Base-by-base conservation (phyloP, 768 basidiomycete species). In the Boletus rubescentipes region DNA sequence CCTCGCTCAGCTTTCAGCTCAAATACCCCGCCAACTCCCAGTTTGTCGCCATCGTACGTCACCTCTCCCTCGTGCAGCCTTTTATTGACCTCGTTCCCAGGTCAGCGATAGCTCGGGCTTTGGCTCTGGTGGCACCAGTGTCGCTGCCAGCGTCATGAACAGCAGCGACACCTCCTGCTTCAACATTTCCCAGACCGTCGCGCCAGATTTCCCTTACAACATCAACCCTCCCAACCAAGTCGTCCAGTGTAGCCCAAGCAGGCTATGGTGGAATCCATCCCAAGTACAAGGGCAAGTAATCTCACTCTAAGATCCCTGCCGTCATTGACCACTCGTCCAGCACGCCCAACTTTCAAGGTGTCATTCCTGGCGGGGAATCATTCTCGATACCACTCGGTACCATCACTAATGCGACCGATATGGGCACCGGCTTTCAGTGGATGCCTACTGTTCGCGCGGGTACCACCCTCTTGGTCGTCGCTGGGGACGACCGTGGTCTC, bases 331-430 rank as follows among this genome's bases (percentile, higher is more conserved):
- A 12, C 3, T n/a, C 46, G 31, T 47, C 23, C 54, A 87, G 87
- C 15, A 80, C 64, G 1, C 77, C 83, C n/a, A 77, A 67, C 32
- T 88, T 89, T 66, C 73, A 82, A 23, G 88, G 88, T 4, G 75
- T 90, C 39, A 91, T 92, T 31, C 91, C 91, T 1, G 91, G 90
- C 1, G 90, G 90, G 12, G 74, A 88, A 47, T 89, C 89, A 0
- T 89, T 91, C 65, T 61, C 74, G 7, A 79, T 92, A 41, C 86
- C 86, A 2, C 55, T 77, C 57, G 75, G 76, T 12, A 30, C 63
- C 3, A 66, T 86, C 20, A 79, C 86, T 9, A 64, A 75, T 9
- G 68, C 77, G 4, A 26, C 63, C 0, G 52, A 60, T 0, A 64
- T 81, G 57, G 86, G 87, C 10, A 80, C 79, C 9, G 89, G 90